A percentile compares a stretch with the other conserved stretches of the same genome.
Evolutionary conservation across 441 rosid species (phyloP).

Genomic region (Pelargonium australe): DNA sequence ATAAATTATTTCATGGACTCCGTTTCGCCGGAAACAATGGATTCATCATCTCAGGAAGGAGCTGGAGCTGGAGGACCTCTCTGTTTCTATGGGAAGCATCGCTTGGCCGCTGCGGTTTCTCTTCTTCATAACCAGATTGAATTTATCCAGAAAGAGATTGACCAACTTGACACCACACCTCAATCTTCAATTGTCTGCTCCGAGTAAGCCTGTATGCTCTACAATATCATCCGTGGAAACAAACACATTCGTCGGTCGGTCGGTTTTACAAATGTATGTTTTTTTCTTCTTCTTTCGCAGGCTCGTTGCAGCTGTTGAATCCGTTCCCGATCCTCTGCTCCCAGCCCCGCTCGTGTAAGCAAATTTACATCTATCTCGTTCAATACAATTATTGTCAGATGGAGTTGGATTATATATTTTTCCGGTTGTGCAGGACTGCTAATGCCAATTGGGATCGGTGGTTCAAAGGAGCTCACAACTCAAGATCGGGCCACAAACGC

Average conservation of each 20-base stretch:
- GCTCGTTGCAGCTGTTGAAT: constrained; percentile 21
- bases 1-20: neutral
- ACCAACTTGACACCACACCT: constrained; percentile 23
- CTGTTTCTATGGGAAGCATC: neutral
- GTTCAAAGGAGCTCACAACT: neutral
- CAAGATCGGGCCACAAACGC: neutral
- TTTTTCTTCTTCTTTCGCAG: constrained; percentile 6
- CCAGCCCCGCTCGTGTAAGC: constrained; percentile 3
- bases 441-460: neutral
- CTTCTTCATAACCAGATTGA: neutral
- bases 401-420: too few relatives aligned
- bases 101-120: neutral
- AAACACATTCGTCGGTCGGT: too few relatives aligned
- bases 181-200: constrained; percentile 26
- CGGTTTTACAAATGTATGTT: neutral
- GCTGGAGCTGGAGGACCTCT: neutral
- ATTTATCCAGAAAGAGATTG: constrained; percentile 22
- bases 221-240: too few relatives aligned
- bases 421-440: neutral
- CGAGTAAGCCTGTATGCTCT: constrained; percentile 15
- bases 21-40: neutral
- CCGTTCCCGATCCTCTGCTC: constrained; percentile 28
- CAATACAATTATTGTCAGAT: too few relatives aligned
- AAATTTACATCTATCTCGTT: too few relatives aligned
- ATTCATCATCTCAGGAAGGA: neutral